These are phyloP conservation scores for Suillus cothurnatus DNA, from an alignment of 768 basidiomycete genomes.

Conservation along the genomic window DNA sequence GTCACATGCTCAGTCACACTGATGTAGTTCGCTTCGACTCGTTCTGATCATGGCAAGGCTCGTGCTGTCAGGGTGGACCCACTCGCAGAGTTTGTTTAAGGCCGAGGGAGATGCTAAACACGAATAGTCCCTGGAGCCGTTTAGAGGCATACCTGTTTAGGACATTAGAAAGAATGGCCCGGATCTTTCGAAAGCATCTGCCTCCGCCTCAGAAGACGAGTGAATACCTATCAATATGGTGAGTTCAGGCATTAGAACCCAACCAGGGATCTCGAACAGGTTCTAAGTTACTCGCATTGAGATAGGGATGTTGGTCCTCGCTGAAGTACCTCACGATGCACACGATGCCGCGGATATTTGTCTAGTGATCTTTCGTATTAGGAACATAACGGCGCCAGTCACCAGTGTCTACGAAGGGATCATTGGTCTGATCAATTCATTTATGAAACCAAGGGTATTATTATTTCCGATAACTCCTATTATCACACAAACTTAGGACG, in stretches of 20 bases:
- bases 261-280: background rate
- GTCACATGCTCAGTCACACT: constrained; percentile 23
- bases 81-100: background rate
- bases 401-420: background rate
- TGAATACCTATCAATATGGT: background rate
- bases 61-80: background rate
- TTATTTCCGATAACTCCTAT: background rate
- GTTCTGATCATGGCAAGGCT: no score
- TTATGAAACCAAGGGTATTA: no score
- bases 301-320: background rate
- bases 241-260: background rate
- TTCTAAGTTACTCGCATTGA: background rate
- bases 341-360: background rate
- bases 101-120: background rate
- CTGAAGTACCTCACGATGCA: background rate
- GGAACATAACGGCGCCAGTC: background rate
- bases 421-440: background rate
- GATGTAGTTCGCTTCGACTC: no score
- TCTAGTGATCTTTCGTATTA: background rate
- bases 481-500: constrained; percentile 39
- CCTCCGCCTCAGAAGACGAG: background rate
- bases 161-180: background rate
- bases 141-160: background rate
- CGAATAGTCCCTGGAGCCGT: background rate
- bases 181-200: background rate